Conservation (phyloP, 495 filamentous ascomycete genomes). For the Xylaria intraflava region DNA sequence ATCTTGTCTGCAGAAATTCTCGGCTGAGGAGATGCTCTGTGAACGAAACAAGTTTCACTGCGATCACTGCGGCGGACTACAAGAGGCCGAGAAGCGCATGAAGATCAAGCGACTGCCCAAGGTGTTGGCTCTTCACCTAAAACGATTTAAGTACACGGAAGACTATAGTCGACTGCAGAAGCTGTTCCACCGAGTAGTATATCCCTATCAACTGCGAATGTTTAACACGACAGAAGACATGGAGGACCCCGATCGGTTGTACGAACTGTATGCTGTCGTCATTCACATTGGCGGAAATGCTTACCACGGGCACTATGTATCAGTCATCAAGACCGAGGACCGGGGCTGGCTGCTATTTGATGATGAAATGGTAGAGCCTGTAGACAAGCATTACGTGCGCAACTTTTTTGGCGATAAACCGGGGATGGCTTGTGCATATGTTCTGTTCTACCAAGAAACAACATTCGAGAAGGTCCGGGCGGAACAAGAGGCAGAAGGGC, state of each 20-base stretch:
- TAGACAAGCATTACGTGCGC: constrained; percentile 91
- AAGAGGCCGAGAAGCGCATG: constrained; percentile 98
- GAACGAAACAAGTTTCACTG: constrained; percentile 98
- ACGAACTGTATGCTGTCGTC: constrained; percentile 97
- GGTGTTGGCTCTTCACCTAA: constrained; percentile 86
- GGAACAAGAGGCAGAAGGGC: constrained; percentile 74
- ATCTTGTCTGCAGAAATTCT: constrained; percentile 90
- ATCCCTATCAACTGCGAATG: constrained; percentile 89
- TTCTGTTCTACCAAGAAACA: constrained; percentile 96
- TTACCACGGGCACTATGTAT: constrained; percentile 95
- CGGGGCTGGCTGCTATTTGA: constrained; percentile 94
- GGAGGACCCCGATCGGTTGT: constrained; percentile 87
- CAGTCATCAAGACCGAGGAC: constrained; percentile 95
- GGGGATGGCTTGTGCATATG: constrained; percentile 89
- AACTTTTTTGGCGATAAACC: constrained; percentile 96
- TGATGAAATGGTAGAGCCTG: constrained; percentile 96
- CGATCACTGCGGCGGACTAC: constrained; percentile 91
- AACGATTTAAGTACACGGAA: constrained; percentile 97
- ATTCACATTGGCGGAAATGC: constrained; percentile 98
- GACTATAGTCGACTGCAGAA: constrained; percentile 90
- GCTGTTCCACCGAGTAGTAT: constrained; percentile 93
- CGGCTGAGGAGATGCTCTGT: constrained; percentile 96
- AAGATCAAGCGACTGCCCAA: constrained; percentile 94
- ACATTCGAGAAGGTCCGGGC: constrained; percentile 79
- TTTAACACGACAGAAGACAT: constrained; percentile 98